Base-by-base conservation (phyloP, 306 rosid genomes). In the Rosa persica region DNA sequence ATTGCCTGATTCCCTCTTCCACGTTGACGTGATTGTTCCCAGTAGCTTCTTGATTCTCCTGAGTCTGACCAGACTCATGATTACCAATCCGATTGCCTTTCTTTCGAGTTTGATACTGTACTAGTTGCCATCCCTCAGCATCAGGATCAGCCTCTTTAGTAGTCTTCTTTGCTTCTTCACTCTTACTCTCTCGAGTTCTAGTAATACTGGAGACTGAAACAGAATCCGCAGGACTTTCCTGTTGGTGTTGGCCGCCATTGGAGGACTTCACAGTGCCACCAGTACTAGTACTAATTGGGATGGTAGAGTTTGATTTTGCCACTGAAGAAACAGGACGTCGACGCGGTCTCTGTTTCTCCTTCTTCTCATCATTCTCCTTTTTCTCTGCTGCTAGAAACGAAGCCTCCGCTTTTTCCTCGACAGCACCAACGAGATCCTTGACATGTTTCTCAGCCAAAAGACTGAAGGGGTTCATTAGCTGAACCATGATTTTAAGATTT, bases 391-490 rank as follows among this genome's bases (percentile, higher is more conserved):
- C 49, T 20, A 40, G 72, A 43, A 67, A 0, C 49, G 16, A 10
- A 67, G 47, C 30, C 12, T 39, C 9, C 40, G 9, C 69, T 38
- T 38, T 62, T 15, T 27, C 42, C 5, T 62, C 68, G 8, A 15
- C 68, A 5, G 17, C 25, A n/a, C 47, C 12, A 19, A 65, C 40
- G 46, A 65, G 42, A 16, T 39, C 72, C 27, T 9, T 67, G 48
- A 67, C 72, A 67, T 20, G 20, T 23, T 69, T 62, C 8, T 62
- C 42, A 62, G 68, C 68, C 42, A 62, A 30, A 62, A 62, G n/a
- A 30, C 22, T 62, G n/a, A 62, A 62, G 68, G 68, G 68, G 68
- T 62, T 62, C 16, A 27, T 34, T 58, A 58, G 27, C 36, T 22
- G 36, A 22, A 11, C 68, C 42, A 30, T 62, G 43, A 62, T 27